phyloP scores from a whole-genome alignment of 2,329 filamentous ascomycete species.

The Aureobasidium vineae region DNA sequence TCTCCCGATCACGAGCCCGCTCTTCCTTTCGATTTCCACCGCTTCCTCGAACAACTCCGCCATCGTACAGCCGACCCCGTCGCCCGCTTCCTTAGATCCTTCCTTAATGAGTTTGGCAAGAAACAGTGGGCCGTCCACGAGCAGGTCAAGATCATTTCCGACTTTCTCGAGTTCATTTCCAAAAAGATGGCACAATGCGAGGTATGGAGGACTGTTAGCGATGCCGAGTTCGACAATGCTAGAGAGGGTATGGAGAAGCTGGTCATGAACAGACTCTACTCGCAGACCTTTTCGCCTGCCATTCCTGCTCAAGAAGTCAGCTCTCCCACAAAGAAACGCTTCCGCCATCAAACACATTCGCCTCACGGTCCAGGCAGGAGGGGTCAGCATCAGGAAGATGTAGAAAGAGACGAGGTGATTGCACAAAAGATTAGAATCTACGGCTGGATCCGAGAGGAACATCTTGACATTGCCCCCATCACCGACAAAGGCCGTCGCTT shows the following conservation, averaged over 20 bases:
- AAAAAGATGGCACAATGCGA: slow-evolving; percentile 99
- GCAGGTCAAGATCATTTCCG: slow-evolving; percentile 97
- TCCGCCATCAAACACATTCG: slow-evolving; percentile 35
- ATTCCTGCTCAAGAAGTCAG: slow-evolving; percentile 73
- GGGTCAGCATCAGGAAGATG: slow-evolving; percentile 96
- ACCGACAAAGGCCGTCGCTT: slow-evolving; percentile 87
- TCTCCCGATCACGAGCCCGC: slow-evolving; percentile 66
- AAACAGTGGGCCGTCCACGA: slow-evolving; percentile 99
- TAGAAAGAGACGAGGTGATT: slow-evolving; percentile 93
- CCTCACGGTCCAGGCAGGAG: slow-evolving; percentile 73
- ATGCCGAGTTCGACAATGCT: slow-evolving; percentile 97
- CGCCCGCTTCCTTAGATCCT: slow-evolving; percentile 91
- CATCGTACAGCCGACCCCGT: slow-evolving; percentile 98
- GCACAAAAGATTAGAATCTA: slow-evolving; percentile 97
- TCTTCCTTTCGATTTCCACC: slow-evolving; percentile 93
- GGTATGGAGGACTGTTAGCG: slow-evolving; percentile 92
- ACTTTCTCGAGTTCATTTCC: slow-evolving; percentile 93
- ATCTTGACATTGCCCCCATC: slow-evolving; percentile 85
- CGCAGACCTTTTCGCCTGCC: slow-evolving; percentile 92
- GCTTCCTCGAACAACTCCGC: slow-evolving; percentile 91
- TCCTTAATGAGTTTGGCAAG: slow-evolving; percentile 91
- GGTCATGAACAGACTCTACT: slow-evolving; percentile 96
- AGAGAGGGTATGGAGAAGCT: slow-evolving; percentile 99
- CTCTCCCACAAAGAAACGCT: slow-evolving; percentile 56
- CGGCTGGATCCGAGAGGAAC: slow-evolving; percentile 87